Evolutionary conservation across 768 basidiomycete genomes (phyloP).

Genomic region (Russula sp.): DNA sequence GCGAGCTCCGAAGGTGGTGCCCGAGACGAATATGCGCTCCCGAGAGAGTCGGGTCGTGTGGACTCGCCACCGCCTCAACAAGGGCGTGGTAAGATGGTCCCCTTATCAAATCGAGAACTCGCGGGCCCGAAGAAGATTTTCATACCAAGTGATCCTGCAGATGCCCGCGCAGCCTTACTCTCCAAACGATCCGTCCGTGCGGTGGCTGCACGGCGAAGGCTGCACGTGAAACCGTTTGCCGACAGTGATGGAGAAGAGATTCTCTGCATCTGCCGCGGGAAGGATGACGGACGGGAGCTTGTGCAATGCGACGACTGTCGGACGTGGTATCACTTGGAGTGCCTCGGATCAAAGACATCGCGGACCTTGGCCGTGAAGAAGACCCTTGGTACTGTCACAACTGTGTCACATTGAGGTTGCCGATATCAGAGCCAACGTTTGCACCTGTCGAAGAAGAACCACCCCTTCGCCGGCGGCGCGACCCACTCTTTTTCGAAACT

Average conservation of each 20-base stretch:
- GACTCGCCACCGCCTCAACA: conserved; percentile 36
- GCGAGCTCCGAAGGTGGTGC: conserved; percentile 40
- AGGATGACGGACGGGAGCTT: conserved; percentile 67
- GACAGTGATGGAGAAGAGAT: conserved; percentile 50
- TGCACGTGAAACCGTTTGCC: conserved; percentile 36
- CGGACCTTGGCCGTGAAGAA: conserved; percentile 70
- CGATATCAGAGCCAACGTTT: conserved; percentile 60
- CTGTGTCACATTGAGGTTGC: conserved; percentile 43
- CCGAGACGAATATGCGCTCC: conserved; percentile 38
- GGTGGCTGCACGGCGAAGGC: conserved; percentile 50
- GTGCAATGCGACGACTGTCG: conserved; percentile 82
- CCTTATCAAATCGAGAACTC: conserved; percentile 44
- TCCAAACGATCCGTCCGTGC: conserved; percentile 68
- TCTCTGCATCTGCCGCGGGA: conserved; percentile 63
- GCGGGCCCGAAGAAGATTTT: conserved; percentile 38
- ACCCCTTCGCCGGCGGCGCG: conserved; percentile 42
- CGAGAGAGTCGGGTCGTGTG: conserved; percentile 35
- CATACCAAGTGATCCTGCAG: conserved; percentile 67
- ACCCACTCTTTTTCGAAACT: conserved; percentile 56
- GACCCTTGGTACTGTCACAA: conserved; percentile 75
- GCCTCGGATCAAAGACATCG: conserved; percentile 63
- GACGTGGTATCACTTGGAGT: conserved; percentile 79
- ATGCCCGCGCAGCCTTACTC: conserved; percentile 69
- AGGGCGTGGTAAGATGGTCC: conserved; percentile 62
- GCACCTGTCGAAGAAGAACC: conserved; percentile 58